Conservation (phyloP, 805 yeast genomes). For the Starmerella powellii region DNA sequence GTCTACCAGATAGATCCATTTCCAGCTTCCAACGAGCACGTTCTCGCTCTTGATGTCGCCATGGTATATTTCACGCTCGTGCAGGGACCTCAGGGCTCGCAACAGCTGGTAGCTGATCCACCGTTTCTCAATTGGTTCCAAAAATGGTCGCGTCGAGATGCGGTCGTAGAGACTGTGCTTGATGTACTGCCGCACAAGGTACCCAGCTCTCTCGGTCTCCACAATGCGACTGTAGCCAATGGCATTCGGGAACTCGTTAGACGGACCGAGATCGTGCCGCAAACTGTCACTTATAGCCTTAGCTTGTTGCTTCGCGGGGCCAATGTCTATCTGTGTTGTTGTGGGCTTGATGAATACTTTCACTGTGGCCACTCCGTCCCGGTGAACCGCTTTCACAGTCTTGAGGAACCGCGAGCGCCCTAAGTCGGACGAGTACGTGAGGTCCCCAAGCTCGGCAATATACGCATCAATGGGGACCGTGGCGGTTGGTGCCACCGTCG, state of each 20-base stretch:
- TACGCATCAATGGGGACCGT: slow-evolving; percentile 87
- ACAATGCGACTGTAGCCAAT: slow-evolving; percentile 61
- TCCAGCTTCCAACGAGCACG: slow-evolving; percentile 74
- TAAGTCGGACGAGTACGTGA: slow-evolving; percentile 62
- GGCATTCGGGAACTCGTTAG: slow-evolving; percentile 37
- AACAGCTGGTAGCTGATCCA: slow-evolving; percentile 78
- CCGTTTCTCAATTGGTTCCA: slow-evolving; percentile 64
- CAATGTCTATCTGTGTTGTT: slow-evolving; percentile 10
- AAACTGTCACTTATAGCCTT: slow-evolving; percentile 18
- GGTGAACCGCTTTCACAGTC: slow-evolving; percentile 68
- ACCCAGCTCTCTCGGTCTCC: slow-evolving; percentile 87
- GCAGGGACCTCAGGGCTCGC: slow-evolving; percentile 50
- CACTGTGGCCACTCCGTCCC: slow-evolving; percentile 59
- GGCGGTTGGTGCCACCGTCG: slow-evolving; percentile 77
- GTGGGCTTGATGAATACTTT: slow-evolving; percentile 73
- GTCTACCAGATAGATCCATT: slow-evolving; percentile 73
- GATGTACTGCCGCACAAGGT: slow-evolving; percentile 70
- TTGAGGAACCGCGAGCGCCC: slow-evolving; percentile 70
- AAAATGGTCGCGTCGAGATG: slow-evolving; percentile 73
- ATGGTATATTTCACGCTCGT: slow-evolving; percentile 51
- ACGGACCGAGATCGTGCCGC: slow-evolving; percentile 15
- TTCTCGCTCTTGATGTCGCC: slow-evolving; percentile 93
- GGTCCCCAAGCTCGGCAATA: slow-evolving; percentile 61
- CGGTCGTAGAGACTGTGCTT: slow-evolving; percentile 78
- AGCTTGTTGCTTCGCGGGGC: slow-evolving; percentile 9